Conservation (phyloP, 306 rosid genomes). For the Dalbergia cochinchinensis region DNA sequence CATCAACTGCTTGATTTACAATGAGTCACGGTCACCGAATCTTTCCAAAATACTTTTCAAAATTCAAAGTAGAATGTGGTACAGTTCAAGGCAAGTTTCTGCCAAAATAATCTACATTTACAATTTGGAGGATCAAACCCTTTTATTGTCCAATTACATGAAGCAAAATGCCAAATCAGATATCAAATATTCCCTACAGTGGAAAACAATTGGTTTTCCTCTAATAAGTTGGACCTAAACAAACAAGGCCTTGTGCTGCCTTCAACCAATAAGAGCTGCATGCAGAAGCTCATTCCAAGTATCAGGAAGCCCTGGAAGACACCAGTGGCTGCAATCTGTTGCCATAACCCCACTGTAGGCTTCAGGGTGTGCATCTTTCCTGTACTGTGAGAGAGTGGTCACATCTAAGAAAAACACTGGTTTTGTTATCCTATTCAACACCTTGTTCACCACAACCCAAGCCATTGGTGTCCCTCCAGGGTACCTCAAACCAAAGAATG, state of each 20-base stretch:
- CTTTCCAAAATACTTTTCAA: conserved; percentile 45
- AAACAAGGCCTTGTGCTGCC: too few relatives aligned
- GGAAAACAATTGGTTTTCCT: conserved; percentile 56
- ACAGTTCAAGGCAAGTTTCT: conserved; percentile 44
- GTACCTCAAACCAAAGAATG: conserved; percentile 72
- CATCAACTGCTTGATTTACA: conserved; percentile 19
- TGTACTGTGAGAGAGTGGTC: conserved; percentile 72
- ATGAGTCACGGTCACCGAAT: conserved; percentile 10
- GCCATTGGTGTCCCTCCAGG: conserved; percentile 91
- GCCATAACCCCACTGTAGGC: conserved; percentile 66
- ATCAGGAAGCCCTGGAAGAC: conserved; percentile 96
- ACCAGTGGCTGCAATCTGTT: conserved; percentile 96
- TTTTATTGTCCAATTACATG: conserved; percentile 62
- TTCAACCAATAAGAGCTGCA: conserved; percentile 74
- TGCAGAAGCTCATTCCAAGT: conserved; percentile 92
- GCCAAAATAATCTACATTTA: conserved; percentile 57
- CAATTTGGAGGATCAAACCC: conserved; percentile 45
- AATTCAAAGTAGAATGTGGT: conserved; percentile 36
- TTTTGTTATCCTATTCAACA: conserved; percentile 69
- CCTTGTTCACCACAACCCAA: conserved; percentile 90
- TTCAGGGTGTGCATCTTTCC: conserved; percentile 93
- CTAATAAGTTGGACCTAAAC: neutral
- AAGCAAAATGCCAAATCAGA: conserved; percentile 45
- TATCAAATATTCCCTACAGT: conserved; percentile 19
- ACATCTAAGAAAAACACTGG: conserved; percentile 86